Evolutionary conservation across 495 filamentous ascomycete species (phyloP).

Genomic region (Penicillium coffeae): DNA sequence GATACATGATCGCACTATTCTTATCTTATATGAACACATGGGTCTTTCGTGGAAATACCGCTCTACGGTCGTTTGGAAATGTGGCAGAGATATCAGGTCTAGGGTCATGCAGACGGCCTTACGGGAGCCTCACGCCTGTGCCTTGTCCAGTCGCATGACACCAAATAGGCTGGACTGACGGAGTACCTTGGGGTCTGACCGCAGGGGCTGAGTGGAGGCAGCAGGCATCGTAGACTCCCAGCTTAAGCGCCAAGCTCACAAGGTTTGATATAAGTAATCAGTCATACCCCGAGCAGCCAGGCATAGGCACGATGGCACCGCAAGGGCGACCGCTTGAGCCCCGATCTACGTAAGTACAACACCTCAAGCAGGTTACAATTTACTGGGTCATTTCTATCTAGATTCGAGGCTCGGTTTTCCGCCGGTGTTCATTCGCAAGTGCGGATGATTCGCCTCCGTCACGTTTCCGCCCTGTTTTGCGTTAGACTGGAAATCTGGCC

Average conservation of each 20-base stretch:
- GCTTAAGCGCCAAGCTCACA: not conserved
- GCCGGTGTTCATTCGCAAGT: constrained; percentile 1
- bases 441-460: constrained; percentile 36
- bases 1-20: no score
- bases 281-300: not conserved
- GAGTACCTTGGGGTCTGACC: not conserved
- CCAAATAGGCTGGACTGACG: not conserved
- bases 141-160: not conserved
- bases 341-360: not conserved
- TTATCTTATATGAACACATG: no score
- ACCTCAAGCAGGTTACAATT: not conserved
- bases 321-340: not conserved
- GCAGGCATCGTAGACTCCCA: not conserved
- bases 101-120: not conserved
- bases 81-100: no score
- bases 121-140: no score
- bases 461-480: constrained; percentile 41
- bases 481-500: constrained; percentile 39
- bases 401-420: not conserved
- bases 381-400: not conserved
- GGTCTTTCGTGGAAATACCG: no score
- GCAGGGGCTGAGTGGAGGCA: no score
- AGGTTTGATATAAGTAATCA: not conserved
- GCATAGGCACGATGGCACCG: not conserved
- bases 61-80: no score